Percentiles rank a stretch among this genome's conserved stretches.
Evolutionary conservation across 208 protist species (phyloP).

Genomic region (Crithidia expoeki): DNA sequence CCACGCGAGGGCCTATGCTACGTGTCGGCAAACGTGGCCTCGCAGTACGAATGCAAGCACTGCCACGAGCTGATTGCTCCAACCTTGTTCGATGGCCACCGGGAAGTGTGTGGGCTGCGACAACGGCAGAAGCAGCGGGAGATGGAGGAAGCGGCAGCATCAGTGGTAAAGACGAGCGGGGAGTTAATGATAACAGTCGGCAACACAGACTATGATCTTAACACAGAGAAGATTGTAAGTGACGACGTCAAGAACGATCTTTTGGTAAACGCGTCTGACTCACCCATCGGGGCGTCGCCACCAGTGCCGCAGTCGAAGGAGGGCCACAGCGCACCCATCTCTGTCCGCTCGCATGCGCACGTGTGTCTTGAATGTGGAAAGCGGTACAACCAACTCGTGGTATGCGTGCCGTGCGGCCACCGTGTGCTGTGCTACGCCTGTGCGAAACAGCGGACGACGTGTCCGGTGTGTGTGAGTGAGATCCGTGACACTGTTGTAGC

Average conservation of each 20-base stretch:
- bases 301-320: not conserved
- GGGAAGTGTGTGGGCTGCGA: constrained; percentile 78
- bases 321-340: too few species aligned
- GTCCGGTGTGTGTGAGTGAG: constrained; percentile 74
- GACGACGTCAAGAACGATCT: constrained; percentile 1
- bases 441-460: constrained; percentile 56
- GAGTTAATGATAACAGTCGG: not conserved
- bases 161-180: not conserved
- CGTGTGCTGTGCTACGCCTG: constrained; percentile 76
- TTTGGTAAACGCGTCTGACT: not conserved
- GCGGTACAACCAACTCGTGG: constrained; percentile 44
- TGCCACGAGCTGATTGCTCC: constrained; percentile 71
- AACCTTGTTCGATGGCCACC: constrained; percentile 80
- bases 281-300: not conserved
- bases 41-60: constrained; percentile 76
- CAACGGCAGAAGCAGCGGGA: constrained; percentile 39
- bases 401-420: constrained; percentile 82
- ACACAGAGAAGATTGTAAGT: not conserved
- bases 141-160: constrained; percentile 13
- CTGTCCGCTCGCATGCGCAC: constrained; percentile 16
- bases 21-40: constrained; percentile 44
- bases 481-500: constrained; percentile 38
- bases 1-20: constrained; percentile 58
- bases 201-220: not conserved
- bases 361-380: constrained; percentile 51